phyloP scores from a whole-genome alignment of 495 filamentous ascomycete genomes.

The Aspergillus panamensis region DNA sequence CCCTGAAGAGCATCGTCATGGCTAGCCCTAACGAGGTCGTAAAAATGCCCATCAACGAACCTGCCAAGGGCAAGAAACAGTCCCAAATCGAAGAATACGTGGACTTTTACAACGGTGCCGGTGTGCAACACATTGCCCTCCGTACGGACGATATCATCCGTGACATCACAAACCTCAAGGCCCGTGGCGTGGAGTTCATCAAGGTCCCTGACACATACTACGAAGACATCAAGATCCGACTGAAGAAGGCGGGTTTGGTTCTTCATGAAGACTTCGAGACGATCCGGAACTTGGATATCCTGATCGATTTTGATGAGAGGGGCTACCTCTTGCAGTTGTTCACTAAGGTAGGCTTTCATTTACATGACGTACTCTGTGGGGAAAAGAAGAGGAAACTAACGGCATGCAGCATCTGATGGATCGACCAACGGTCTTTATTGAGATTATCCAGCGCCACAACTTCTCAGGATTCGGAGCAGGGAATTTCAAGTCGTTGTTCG shows the following conservation, averaged over 20 bases:
- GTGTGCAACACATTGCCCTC: constrained; percentile 89
- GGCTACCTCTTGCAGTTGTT: constrained; percentile 86
- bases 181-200: constrained; percentile 85
- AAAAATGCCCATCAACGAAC: constrained; percentile 98
- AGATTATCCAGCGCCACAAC: constrained; percentile 85
- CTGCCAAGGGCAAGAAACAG: constrained; percentile 77
- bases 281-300: constrained; percentile 68
- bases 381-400: constrained; percentile 19
- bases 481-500: constrained; percentile 92
- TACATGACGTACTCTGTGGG: too few species aligned
- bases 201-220: constrained; percentile 80
- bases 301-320: constrained; percentile 88
- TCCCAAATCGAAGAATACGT: constrained; percentile 94
- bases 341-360: constrained; percentile 56
- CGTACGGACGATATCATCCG: constrained; percentile 73
- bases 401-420: constrained; percentile 70
- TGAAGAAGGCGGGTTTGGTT: constrained; percentile 50
- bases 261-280: constrained; percentile 74
- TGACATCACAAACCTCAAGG: constrained; percentile 68
- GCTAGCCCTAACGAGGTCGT: constrained; percentile 73
- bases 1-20: constrained; percentile 84
- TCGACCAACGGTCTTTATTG: constrained; percentile 87
- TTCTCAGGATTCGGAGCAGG: constrained; percentile 89
- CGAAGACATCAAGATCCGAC: constrained; percentile 63
- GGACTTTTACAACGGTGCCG: constrained; percentile 77